A percentile compares a stretch with the other conserved stretches of the same genome.
phyloP scores from a whole-genome alignment of 2,329 filamentous ascomycete genomes.

The Chrysoporthe deuterocubensis region DNA sequence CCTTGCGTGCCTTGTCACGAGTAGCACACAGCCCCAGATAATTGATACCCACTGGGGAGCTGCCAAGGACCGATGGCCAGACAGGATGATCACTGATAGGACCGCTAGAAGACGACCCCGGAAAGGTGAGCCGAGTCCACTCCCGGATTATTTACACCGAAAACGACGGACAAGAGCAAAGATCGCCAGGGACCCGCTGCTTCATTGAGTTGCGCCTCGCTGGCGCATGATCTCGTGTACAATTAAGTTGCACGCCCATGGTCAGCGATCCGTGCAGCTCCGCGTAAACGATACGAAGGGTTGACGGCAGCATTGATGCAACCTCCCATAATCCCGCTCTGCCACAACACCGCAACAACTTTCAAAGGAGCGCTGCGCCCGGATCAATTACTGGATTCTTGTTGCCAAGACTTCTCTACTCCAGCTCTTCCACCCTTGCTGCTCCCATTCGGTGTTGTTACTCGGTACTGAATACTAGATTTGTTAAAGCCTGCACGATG shows the following conservation, averaged over 20 bases:
- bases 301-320: no score
- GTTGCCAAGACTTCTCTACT: neutral
- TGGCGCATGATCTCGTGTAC: neutral
- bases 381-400: neutral
- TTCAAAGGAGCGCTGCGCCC: neutral
- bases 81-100: conserved; percentile 7
- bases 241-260: neutral
- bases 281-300: neutral
- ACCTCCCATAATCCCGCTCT: neutral
- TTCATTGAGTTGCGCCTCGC: neutral
- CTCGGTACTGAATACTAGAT: neutral
- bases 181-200: neutral
- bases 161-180: neutral
- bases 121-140: neutral
- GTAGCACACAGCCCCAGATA: no score
- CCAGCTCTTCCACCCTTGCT: neutral
- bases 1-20: neutral
- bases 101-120: neutral
- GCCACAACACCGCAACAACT: neutral
- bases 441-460: neutral
- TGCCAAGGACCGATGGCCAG: neutral
- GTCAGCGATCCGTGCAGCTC: neutral
- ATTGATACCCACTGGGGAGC: no score
- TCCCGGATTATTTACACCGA: neutral
- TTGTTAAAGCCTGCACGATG: conserved; percentile 8